Conservation (phyloP, 129 eudicot genomes). For the Scalesia atractyloides region DNA sequence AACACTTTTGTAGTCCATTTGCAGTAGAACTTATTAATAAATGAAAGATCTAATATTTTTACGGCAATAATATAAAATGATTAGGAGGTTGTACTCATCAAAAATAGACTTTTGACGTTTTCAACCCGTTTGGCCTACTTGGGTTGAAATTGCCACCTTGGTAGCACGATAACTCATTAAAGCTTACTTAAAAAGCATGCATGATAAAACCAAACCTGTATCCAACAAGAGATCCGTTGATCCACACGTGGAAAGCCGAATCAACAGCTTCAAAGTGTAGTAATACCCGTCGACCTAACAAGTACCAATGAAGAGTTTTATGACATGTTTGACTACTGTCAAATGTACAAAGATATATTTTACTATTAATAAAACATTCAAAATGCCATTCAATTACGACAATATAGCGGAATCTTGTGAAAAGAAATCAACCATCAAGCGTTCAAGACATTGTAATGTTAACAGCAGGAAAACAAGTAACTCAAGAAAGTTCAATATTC, state of each 20-base stretch:
- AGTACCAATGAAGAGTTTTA: conserved; percentile 4
- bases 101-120: background rate
- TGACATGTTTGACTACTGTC: background rate
- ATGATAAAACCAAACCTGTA: conserved; percentile 77
- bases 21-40: background rate
- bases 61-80: background rate
- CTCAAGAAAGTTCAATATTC: background rate
- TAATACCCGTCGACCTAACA: conserved; percentile 83
- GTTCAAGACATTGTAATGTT: background rate
- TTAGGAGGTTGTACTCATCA: background rate
- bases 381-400: background rate
- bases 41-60: background rate
- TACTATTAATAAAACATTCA: background rate
- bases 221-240: conserved; percentile 82
- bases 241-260: conserved; percentile 96
- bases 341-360: conserved; percentile 10
- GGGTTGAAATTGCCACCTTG: background rate
- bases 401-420: background rate
- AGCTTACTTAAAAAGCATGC: conserved; percentile 14
- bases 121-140: background rate
- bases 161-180: background rate
- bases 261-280: conserved; percentile 98
- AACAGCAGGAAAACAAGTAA: background rate
- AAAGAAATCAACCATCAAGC: background rate
- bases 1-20: background rate